phyloP scores from a whole-genome alignment of 2,329 filamentous ascomycete genomes.

The Emmonsia crescens region DNA sequence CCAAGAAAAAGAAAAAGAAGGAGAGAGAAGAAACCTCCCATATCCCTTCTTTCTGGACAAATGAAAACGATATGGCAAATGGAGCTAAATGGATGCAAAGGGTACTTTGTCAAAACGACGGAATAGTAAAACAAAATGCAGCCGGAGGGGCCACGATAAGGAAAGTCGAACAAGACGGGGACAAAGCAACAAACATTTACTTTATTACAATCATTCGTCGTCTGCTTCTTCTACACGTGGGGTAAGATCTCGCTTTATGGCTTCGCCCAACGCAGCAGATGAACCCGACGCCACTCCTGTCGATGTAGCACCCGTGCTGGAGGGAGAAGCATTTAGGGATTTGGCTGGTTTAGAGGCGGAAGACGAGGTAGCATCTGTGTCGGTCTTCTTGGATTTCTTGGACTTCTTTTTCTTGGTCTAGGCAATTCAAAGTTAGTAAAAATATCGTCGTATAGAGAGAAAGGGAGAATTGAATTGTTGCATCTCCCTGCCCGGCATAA shows the following conservation, averaged over 20 bases:
- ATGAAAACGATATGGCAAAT: not conserved
- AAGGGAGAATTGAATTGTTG: not conserved
- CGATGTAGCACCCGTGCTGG: slow-evolving; percentile 13
- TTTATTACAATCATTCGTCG: slow-evolving; percentile 22
- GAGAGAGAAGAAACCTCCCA: not conserved
- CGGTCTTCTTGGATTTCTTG: slow-evolving; percentile 26
- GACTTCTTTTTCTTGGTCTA: slow-evolving; percentile 29
- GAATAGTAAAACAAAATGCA: not conserved
- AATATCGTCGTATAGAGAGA: not conserved
- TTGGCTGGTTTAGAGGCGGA: not conserved
- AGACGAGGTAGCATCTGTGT: slow-evolving; percentile 4
- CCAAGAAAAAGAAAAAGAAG: not conserved
- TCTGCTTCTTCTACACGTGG: slow-evolving; percentile 38
- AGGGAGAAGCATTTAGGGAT: slow-evolving; percentile 5
- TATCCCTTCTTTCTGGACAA: not conserved
- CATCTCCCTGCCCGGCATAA: not conserved
- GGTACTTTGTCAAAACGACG: not conserved
- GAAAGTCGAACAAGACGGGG: not conserved
- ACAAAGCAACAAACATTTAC: not conserved
- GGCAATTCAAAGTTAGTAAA: not conserved
- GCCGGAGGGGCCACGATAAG: not conserved
- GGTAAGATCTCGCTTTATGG: slow-evolving; percentile 30
- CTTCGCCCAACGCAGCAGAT: slow-evolving; percentile 22
- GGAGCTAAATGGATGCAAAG: not conserved
- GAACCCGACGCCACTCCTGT: slow-evolving; percentile 14